These are phyloP conservation scores for Acer campestre DNA, from an alignment of 345 rosid genomes.

Conservation along the genomic window DNA sequence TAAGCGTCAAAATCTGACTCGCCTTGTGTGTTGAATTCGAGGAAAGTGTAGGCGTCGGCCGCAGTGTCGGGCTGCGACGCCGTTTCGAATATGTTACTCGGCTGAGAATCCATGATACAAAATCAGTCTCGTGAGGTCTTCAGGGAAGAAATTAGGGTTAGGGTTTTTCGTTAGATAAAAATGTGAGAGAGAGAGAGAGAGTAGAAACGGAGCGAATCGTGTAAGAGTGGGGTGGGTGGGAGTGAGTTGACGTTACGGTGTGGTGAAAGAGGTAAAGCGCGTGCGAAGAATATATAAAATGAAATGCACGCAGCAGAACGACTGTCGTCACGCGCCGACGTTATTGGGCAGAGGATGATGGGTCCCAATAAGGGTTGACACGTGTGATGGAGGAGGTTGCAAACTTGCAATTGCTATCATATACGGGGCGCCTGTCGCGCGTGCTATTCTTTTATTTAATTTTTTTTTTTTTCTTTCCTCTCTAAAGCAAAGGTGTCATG, in stretches of 20 bases:
- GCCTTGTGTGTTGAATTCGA: slow-evolving; percentile 96
- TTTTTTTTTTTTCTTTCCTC: slow-evolving; percentile 18
- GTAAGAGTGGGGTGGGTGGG: background rate
- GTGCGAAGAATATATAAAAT: background rate
- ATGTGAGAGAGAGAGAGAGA: background rate
- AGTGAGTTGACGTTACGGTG: slow-evolving; percentile 4
- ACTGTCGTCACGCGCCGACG: slow-evolving; percentile 10
- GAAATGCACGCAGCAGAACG: background rate
- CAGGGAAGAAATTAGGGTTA: slow-evolving; percentile 17
- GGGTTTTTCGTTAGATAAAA: slow-evolving; percentile 24
- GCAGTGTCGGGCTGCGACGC: slow-evolving; percentile 95
- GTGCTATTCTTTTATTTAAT: slow-evolving; percentile 4
- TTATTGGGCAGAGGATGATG: background rate
- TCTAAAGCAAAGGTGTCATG: too few species aligned
- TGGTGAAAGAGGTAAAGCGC: background rate
- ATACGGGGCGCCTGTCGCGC: background rate
- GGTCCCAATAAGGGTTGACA: background rate
- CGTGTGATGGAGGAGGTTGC: background rate
- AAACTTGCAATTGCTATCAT: background rate
- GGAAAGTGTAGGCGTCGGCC: slow-evolving; percentile 85
- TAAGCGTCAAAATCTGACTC: slow-evolving; percentile 91
- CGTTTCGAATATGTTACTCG: slow-evolving; percentile 74
- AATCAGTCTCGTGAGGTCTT: background rate
- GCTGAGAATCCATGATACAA: slow-evolving; percentile 69
- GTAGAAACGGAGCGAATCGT: background rate